Evolutionary conservation across 1,139 yeast species (phyloP), one percentile per base, ranked within the genome.

Genomic region (Suhomyces maxii): DNA sequence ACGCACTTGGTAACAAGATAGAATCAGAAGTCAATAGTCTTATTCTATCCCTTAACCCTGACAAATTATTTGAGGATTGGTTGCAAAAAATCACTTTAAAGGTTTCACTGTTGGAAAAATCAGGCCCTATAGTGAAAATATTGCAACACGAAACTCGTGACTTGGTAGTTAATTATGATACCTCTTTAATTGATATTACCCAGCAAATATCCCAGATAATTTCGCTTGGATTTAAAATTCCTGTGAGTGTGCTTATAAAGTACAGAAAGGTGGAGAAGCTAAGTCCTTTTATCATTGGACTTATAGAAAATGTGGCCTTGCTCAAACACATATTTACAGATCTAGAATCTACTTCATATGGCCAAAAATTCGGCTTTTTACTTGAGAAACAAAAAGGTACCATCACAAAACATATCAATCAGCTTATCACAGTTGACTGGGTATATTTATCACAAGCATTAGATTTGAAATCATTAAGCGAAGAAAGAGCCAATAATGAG

Each of bases 1-100:
- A 84, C 55, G 82, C 91, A 0, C 84, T 85, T 41, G 97, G 97
- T 0, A 78, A 75, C 44, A 80, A 77, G 51, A 77, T 91, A 1
- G 71, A 76, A 12, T 62, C 72, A 1, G 88, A 82, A 48, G 73
- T 82, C 12, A 57, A 61, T 1, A 64, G 69, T 1, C 69, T 86
- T 39, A 58, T 72, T 13, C 65, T 71, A 23, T 77, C 73, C 40
- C 65, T 83, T 10, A 71, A 83, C 44, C 63, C 82, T 0, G 65
- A 73, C 6, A 58, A 48, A 0, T 54, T 77, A 0, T 79, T 76
- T 50, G 65, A 69, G 0, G 58, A 62, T 2, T 88, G 95, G 93
- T 46, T 76, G 7, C 53, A 59, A 4, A 31, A 34, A 7, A 51
- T 56, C 3, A 41, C 41, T 7, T 28, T 45, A 8, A 48, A 56